Percentiles rank a stretch among this genome's conserved stretches.
These are phyloP conservation scores for Porpolomopsis calyptriformis DNA, from an alignment of 768 basidiomycete species.

Conservation along the genomic window DNA sequence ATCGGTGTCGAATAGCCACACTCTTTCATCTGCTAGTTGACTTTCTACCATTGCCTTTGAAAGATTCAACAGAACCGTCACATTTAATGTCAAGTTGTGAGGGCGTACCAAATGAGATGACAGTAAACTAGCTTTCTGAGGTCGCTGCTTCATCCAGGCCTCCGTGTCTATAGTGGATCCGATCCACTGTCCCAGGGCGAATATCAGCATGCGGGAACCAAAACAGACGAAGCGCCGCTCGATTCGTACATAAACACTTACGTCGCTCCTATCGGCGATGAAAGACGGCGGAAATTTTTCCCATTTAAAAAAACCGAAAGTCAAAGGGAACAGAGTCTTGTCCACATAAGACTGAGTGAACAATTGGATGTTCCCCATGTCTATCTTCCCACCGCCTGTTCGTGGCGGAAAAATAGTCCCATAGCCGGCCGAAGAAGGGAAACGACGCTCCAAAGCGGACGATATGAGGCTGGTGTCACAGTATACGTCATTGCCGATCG, in stretches of 20 bases:
- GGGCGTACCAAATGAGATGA: conserved; percentile 37
- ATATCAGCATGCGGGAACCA: too few species aligned
- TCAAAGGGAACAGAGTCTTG: conserved; percentile 31
- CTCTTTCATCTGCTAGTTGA: conserved; percentile 41
- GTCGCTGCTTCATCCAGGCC: conserved; percentile 23
- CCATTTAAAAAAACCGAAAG: conserved; percentile 35
- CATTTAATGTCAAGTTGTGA: neutral
- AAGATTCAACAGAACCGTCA: neutral
- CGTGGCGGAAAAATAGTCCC: conserved; percentile 37
- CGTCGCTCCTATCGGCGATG: conserved; percentile 38
- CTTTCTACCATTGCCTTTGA: conserved; percentile 25
- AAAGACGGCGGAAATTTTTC: conserved; percentile 34
- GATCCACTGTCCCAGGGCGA: conserved; percentile 20
- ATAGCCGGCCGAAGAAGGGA: conserved; percentile 38
- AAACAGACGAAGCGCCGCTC: too few species aligned
- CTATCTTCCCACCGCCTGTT: conserved; percentile 30
- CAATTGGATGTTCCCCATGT: conserved; percentile 40
- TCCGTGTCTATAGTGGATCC: conserved; percentile 30
- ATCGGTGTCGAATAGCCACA: conserved; percentile 49
- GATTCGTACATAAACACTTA: conserved; percentile 17
- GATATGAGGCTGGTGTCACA: conserved; percentile 47
- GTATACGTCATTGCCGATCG: conserved; percentile 52
- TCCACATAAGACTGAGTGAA: conserved; percentile 39
- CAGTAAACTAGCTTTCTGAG: conserved; percentile 27
- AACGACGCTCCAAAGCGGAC: conserved; percentile 41